Base-by-base conservation (phyloP, 1,284 basidiomycete genomes). In the Filobasidium uniguttulatum region DNA sequence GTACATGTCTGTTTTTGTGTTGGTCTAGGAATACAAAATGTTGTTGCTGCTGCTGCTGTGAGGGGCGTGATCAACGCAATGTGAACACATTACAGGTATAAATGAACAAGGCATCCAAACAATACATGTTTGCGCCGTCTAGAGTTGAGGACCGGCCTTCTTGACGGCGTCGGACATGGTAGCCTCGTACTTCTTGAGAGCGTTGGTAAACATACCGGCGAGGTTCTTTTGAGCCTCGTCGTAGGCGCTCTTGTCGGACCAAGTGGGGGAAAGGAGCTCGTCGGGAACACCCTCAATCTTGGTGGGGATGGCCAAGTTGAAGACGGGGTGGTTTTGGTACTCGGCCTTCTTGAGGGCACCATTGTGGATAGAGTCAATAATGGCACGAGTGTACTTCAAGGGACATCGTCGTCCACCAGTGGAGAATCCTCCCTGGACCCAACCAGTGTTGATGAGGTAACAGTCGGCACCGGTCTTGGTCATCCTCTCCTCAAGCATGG, bases 391-490 rank as follows among this genome's bases (percentile, higher is more conserved):
- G 75, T 83, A 88, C 69, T 86, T 87, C 73, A 96, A 81, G 26
- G 90, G 83, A 78, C 90, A 96, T 57, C 90, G 85, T 71, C 85
- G 85, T 59, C 87, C 87, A 35, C 69, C 71, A 29, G 69, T 70
- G 52, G 93, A 93, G 68, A 82, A 98, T 72, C 89, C 90, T 69
- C 93, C 93, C 55, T 86, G 83, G 51, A 86, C 85, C 93, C 93
- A 98, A 63, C 93, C 93, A 19, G 93, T 97, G 82, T 98, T 97
- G 79, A 98, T 87, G 65, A 98, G 78, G 88, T 88, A 98, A 76
- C 91, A 96, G 72, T 93, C 73, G 64, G 90, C 90, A 56, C 88
- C 80, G 74, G 86, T 77, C 72, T 83, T 79, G 53, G 82, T 72
- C 93, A 98, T 98, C 64, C 86, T 82, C 65, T 89, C 83, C 8